Base-by-base conservation (phyloP, 1,284 basidiomycete genomes). In the Cryptococcus maquisensis region DNA sequence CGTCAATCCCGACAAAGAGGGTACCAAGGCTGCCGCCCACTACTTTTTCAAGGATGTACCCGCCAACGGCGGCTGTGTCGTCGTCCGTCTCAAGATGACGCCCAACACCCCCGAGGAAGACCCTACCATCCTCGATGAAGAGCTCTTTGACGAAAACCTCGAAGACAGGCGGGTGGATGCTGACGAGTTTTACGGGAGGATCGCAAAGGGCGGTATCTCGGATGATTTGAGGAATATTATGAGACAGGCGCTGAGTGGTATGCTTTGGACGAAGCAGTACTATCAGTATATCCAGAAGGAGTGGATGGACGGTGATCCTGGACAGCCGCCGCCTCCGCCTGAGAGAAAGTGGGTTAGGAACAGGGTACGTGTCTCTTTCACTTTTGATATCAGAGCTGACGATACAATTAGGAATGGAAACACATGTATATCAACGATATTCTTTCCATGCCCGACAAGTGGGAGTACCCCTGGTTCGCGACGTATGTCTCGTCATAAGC, bases 371-470 rank as follows among this genome's bases (percentile, higher is more conserved):
- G 28, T 57, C 24, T 24, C 13, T 4, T 20, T 18, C 20, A 28
- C 3, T 21, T 24, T 41, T 39, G n/a, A 21, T 41, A 16, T 36
- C 37, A 40, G 26, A 9, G n/a, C 39, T 21, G 10, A 40, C 39
- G 8, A 13, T 40, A 3, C 15, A 21, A 21, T 43, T 63, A 90
- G 86, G 88, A 92, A 65, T 97, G 93, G 93, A 86, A 84, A 59
- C 95, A 98, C 77, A 81, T 98, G 79, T 86, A 98, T 74, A 87
- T 94, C 60, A 90, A 90, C 57, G 95, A 98, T 73, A 86, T 98
- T 61, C 81, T 98, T 44, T 96, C 93, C 9, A 98, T 98, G 95
- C 95, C 95, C 9, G 95, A 98, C 79, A 98, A 98, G 86, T 98
- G 95, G 95, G 95, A 98, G 77, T 96, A 95, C 68, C 92, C 92